Conservation (phyloP, 345 rosid genomes). For the Draba incana region DNA sequence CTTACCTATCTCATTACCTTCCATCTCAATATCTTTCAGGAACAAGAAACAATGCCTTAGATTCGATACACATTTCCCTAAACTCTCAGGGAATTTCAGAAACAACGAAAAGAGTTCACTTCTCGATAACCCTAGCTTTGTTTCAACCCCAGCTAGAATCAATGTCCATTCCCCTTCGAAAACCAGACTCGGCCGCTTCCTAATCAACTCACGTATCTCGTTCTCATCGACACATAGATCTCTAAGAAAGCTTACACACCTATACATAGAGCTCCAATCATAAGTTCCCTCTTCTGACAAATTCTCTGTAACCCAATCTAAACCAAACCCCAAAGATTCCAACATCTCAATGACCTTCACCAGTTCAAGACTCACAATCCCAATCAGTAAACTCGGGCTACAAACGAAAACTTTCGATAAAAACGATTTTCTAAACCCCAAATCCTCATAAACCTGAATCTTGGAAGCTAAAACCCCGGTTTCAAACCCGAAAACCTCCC, state of each 20-base stretch:
- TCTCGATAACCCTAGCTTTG: slow-evolving; percentile 61
- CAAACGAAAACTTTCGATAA: slow-evolving; percentile 49
- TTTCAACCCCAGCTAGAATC: slow-evolving; percentile 53
- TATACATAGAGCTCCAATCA: slow-evolving; percentile 59
- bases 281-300: slow-evolving; percentile 44
- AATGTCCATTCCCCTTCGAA: slow-evolving; percentile 56
- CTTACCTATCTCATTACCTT: slow-evolving; percentile 49
- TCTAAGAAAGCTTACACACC: slow-evolving; percentile 48
- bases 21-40: slow-evolving; percentile 66
- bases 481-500: slow-evolving; percentile 53
- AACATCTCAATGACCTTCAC: slow-evolving; percentile 50
- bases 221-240: slow-evolving; percentile 39
- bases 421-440: slow-evolving; percentile 55
- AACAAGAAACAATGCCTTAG: slow-evolving; percentile 57
- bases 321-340: slow-evolving; percentile 53
- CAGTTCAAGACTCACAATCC: slow-evolving; percentile 51
- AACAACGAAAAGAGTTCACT: slow-evolving; percentile 50
- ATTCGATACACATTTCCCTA: slow-evolving; percentile 57
- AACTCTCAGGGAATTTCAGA: slow-evolving; percentile 49
- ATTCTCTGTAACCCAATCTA: slow-evolving; percentile 51
- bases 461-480: slow-evolving; percentile 54
- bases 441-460: slow-evolving; percentile 59
- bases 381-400: slow-evolving; percentile 58
- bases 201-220: slow-evolving; percentile 49
- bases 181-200: slow-evolving; percentile 55